phyloP scores from a whole-genome alignment of 495 filamentous ascomycete genomes.

The Aspergillus homomorphus region DNA sequence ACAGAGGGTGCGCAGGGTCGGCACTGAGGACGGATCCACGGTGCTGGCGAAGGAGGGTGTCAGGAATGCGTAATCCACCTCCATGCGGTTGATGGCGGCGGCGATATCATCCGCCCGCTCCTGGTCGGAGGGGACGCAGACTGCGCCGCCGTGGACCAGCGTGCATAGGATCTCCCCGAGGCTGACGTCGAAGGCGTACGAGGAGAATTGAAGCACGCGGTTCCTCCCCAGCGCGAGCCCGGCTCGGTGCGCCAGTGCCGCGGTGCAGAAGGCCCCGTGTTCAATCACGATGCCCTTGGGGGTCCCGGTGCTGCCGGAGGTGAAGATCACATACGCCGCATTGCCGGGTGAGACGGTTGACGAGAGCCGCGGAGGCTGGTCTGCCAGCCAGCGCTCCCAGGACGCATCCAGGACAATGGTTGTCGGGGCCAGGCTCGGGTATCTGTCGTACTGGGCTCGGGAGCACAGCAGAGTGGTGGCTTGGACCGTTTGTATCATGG shows the following conservation, averaged over 20 bases:
- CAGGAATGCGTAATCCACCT: not conserved
- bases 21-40: not conserved
- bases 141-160: not conserved
- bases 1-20: not conserved
- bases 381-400: slow-evolving; percentile 11
- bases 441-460: slow-evolving; percentile 37
- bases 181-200: not conserved
- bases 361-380: too few species aligned
- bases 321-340: not conserved
- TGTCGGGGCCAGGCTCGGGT: too few species aligned
- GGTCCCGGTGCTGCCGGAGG: not conserved
- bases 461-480: too few species aligned
- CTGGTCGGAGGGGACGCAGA: not conserved
- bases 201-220: not conserved
- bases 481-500: slow-evolving; percentile 56
- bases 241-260: not conserved
- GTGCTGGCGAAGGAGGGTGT: not conserved
- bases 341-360: too few species aligned
- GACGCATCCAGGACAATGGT: too few species aligned
- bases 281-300: not conserved
- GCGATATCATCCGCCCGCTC: not conserved
- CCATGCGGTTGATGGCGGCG: not conserved
- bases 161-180: not conserved
- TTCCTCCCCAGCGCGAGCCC: not conserved
- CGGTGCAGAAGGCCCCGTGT: not conserved